Base-by-base conservation (phyloP, 495 filamentous ascomycete species). In the Aspergillus ellipticus region DNA sequence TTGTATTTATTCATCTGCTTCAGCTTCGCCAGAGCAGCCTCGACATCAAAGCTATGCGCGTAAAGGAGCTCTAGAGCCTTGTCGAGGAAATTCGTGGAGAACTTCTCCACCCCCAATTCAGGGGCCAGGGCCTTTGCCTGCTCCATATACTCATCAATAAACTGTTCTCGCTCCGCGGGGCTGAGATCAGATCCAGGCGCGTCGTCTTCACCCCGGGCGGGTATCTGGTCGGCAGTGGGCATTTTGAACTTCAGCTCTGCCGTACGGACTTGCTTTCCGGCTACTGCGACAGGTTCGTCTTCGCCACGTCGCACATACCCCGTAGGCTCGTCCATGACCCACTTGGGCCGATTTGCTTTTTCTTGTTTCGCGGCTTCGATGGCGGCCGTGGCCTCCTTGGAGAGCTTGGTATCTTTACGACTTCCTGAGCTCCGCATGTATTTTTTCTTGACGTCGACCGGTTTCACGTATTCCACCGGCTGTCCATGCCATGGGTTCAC, bases 221-320 rank as follows among this genome's bases (percentile, higher is more conserved):
- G 61, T 9, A 78, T 65, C 51, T 81, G 71, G 5, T 66, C 69
- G 0, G 74, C 56, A 37, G 82, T 72, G 6, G 84, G 78, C 70
- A 83, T 74, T 66, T 74, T 74, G 62, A 81, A 81, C 20, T 68
- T 53, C 1, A 82, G 67, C 53, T 81, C 76, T 19, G 84, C 79
- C 1, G 84, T 87, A 22, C 69, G 73, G 43, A 69, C 67, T 22
- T 77, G 69, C 53, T 86, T 83, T 42, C 79, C 74, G 41, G 76
- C 76, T 21, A 77, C 58, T 17, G 59, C 26, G 15, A 77, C 70
- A 0, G 76, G 74, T 54, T 79, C 72, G 65, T 97, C 92, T 56
- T 93, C 89, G 17, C 94, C 94, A 33, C 94, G 84, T 29, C 77
- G 78, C 15, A 96, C 76, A 64, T 93, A 99, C 19, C 95, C 94